A percentile compares a stretch with the other conserved stretches of the same genome.
phyloP scores from a whole-genome alignment of 169 alveolate species.

The Eimeria praecox region DNA sequence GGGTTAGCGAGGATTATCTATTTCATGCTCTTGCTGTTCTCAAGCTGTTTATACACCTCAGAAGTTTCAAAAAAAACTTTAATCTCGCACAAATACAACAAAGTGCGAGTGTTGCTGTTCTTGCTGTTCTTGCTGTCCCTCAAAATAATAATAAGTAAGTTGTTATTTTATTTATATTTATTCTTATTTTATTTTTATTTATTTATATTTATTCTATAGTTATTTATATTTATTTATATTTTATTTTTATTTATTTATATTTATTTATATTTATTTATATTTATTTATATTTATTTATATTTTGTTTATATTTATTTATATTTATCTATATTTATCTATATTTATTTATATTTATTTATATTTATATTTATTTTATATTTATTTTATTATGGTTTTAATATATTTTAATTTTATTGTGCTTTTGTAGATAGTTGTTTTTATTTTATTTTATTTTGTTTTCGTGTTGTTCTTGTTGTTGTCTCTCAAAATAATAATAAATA shows the following conservation, averaged over 20 bases:
- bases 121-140: slow-evolving; percentile 89
- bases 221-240: neutral
- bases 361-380: too few species aligned
- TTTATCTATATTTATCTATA: too few species aligned
- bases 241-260: neutral
- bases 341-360: too few species aligned
- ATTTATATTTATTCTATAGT: neutral
- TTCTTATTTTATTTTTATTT: too few species aligned
- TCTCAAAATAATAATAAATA: neutral
- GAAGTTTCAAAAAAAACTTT: slow-evolving; percentile 91
- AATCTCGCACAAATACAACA: slow-evolving; percentile 88
- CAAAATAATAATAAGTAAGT: neutral
- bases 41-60: slow-evolving; percentile 90
- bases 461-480: slow-evolving; percentile 90
- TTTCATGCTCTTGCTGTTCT: slow-evolving; percentile 96
- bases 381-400: too few species aligned
- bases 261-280: neutral
- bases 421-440: too few species aligned
- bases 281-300: neutral
- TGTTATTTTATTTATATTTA: neutral
- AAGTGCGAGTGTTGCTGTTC: slow-evolving; percentile 91
- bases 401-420: too few species aligned
- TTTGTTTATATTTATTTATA: too few species aligned
- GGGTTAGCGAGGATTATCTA: slow-evolving; percentile 95
- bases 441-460: too few species aligned